phyloP scores from a whole-genome alignment of 75 land plant species.

The Pinus albicaulis region DNA sequence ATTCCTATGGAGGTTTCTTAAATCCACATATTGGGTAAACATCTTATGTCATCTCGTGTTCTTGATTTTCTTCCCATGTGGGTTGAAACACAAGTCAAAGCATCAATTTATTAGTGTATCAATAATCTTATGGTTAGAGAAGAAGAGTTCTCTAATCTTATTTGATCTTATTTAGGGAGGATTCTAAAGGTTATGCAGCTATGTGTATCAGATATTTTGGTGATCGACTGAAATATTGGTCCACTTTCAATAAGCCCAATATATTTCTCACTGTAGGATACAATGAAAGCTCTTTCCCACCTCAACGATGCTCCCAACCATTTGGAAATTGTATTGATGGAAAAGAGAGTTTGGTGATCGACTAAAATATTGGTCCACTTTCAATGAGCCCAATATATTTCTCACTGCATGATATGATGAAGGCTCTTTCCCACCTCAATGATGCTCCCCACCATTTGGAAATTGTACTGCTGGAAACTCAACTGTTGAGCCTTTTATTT shows the following conservation, averaged over 20 bases:
- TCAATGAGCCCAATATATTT: constrained; percentile 37
- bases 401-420: constrained; percentile 23
- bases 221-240: too few relatives aligned
- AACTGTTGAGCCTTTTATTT: constrained; percentile 48
- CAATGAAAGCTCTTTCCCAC: too few relatives aligned
- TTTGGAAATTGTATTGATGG: too few relatives aligned
- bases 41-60: not conserved
- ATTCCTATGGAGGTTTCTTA: constrained; percentile 43
- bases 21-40: constrained; percentile 25
- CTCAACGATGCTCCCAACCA: too few relatives aligned
- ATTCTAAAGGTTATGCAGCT: constrained; percentile 35
- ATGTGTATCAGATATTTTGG: too few relatives aligned
- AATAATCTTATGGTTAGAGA: too few relatives aligned
- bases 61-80: too few relatives aligned
- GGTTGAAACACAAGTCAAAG: too few relatives aligned
- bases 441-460: constrained; percentile 45
- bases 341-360: constrained; percentile 37
- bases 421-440: constrained; percentile 27
- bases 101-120: too few relatives aligned
- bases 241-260: too few relatives aligned
- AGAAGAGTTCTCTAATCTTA: too few relatives aligned
- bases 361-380: constrained; percentile 44
- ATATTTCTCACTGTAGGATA: too few relatives aligned
- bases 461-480: constrained; percentile 41
- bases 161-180: constrained; percentile 20